Conservation (phyloP, 2,329 filamentous ascomycete genomes). For the Lasiodiplodia hormozganensis region DNA sequence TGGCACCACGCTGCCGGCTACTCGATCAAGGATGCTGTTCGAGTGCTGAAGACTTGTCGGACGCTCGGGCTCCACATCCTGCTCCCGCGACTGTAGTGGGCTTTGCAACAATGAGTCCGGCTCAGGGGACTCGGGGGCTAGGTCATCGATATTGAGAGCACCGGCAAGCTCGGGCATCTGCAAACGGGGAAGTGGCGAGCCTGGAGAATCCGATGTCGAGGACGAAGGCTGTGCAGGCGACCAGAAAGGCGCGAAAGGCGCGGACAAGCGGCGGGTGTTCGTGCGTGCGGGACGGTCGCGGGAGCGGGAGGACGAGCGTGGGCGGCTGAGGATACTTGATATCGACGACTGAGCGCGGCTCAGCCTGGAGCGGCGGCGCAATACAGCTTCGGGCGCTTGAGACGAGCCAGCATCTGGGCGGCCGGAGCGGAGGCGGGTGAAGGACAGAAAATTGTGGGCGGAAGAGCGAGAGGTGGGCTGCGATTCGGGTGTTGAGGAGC, state of each 20-base stretch:
- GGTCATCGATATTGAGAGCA: constrained; percentile 46
- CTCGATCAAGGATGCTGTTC: constrained; percentile 28
- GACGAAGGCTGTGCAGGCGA: constrained; percentile 31
- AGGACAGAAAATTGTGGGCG: constrained; percentile 39
- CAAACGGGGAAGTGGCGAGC: constrained; percentile 42
- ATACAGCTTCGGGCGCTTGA: constrained; percentile 32
- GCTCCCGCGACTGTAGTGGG: constrained; percentile 5
- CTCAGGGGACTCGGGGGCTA: constrained; percentile 32
- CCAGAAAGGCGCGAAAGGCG: constrained; percentile 31
- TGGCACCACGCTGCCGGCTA: constrained; percentile 28
- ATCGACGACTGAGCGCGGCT: constrained; percentile 46
- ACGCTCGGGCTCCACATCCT: constrained; percentile 12
- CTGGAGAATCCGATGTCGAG: constrained; percentile 35
- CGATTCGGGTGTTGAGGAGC: constrained; percentile 37
- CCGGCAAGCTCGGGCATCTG: constrained; percentile 44
- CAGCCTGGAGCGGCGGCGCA: constrained; percentile 43
- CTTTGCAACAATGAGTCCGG: neutral
- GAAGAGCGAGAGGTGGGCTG: constrained; percentile 34
- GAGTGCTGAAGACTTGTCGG: constrained; percentile 11
- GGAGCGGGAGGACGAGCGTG: constrained; percentile 20
- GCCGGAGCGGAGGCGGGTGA: constrained; percentile 41
- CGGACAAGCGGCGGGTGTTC: constrained; percentile 33
- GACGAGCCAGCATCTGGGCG: constrained; percentile 44
- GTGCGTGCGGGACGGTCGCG: constrained; percentile 31
- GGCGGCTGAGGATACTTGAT: constrained; percentile 36